A percentile compares a stretch with the other conserved stretches of the same genome.
Conservation (phyloP, 2,329 filamentous ascomycete genomes). For the Alternaria sp. region DNA sequence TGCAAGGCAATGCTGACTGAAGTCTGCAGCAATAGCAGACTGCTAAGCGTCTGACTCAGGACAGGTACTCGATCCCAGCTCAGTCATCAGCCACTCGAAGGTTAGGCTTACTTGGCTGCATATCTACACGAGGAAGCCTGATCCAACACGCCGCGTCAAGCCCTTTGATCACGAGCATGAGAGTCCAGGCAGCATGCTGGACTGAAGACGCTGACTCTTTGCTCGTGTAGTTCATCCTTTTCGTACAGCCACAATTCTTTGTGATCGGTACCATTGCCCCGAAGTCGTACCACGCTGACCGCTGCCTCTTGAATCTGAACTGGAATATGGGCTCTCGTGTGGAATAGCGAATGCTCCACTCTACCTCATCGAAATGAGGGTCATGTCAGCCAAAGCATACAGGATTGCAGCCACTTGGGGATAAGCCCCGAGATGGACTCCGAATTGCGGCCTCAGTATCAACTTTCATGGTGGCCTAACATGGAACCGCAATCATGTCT, state of each 20-base stretch:
- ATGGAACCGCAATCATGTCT: background rate
- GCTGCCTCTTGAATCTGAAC: background rate
- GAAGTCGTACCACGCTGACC: background rate
- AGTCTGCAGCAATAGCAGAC: background rate
- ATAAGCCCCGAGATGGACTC: background rate
- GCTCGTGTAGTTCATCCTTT: background rate
- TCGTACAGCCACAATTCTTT: background rate
- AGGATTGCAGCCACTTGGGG: background rate
- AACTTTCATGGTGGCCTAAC: background rate
- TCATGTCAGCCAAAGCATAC: background rate
- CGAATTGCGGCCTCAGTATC: background rate
- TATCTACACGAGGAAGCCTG: background rate
- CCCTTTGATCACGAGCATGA: background rate
- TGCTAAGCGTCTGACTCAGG: background rate
- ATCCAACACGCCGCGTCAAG: background rate
- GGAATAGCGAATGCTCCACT: background rate
- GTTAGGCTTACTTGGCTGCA: background rate
- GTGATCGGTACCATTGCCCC: background rate
- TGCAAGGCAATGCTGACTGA: background rate
- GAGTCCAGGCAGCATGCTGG: background rate
- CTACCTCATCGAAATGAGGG: background rate
- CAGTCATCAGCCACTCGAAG: conserved; percentile 1
- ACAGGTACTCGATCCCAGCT: background rate
- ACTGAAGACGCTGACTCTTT: background rate
- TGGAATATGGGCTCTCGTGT: background rate